These are phyloP conservation scores for Saccharomyces uvarum DNA, from an alignment of 1,139 yeast species.

Conservation along the genomic window DNA sequence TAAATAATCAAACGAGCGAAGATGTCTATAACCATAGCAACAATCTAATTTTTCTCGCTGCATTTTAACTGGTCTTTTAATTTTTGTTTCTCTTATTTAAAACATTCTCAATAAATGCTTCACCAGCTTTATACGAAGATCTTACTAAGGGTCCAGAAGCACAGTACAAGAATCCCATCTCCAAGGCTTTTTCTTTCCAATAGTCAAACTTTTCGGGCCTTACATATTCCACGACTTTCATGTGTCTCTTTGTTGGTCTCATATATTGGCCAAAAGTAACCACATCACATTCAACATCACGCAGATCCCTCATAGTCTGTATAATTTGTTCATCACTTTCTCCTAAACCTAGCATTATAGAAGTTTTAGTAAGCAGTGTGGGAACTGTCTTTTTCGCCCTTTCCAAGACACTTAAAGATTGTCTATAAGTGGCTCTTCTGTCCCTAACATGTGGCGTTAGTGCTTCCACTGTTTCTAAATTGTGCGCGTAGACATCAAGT, in stretches of 20 bases:
- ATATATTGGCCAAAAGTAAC: constrained; percentile 98
- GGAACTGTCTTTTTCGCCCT: constrained; percentile 77
- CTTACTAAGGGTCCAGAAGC: constrained; percentile 97
- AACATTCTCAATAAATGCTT: constrained; percentile 91
- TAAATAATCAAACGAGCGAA: neutral
- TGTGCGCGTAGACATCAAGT: constrained; percentile 93
- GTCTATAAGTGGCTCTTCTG: constrained; percentile 91
- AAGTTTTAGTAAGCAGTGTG: constrained; percentile 78
- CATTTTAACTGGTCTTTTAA: neutral
- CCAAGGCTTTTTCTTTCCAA: constrained; percentile 80
- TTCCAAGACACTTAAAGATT: constrained; percentile 67
- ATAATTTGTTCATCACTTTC: constrained; percentile 86
- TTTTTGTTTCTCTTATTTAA: constrained; percentile 56
- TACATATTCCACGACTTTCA: constrained; percentile 94
- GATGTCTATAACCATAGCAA: neutral
- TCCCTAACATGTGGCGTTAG: constrained; percentile 94
- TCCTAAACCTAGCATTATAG: constrained; percentile 94
- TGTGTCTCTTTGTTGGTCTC: constrained; percentile 97
- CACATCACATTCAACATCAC: constrained; percentile 77
- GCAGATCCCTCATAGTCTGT: constrained; percentile 65
- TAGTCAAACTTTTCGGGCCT: constrained; percentile 91
- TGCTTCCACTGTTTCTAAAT: constrained; percentile 91
- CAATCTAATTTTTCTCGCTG: neutral
- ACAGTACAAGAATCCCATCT: constrained; percentile 88
- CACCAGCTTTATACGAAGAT: constrained; percentile 97